Evolutionary conservation across 2,329 filamentous ascomycete genomes (phyloP).

Genomic region (Capronia americana): DNA sequence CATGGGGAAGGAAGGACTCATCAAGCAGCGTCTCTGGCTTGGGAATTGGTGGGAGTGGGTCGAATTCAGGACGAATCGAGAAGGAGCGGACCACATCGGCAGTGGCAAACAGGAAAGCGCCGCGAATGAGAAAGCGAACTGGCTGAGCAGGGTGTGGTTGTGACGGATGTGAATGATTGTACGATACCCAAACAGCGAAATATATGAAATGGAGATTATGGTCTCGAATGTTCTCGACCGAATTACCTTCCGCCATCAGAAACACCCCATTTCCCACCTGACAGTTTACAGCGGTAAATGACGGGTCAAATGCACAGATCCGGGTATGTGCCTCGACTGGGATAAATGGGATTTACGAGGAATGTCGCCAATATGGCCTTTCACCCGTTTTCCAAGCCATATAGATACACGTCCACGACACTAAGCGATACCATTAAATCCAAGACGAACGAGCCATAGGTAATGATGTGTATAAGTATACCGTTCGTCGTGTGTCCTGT

Average conservation of each 20-base stretch:
- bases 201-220: neutral
- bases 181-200: slow-evolving; percentile 8
- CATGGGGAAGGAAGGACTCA: slow-evolving; percentile 30
- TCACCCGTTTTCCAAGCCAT: too few species aligned
- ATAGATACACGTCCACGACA: too few species aligned
- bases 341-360: too few species aligned
- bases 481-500: too few species aligned
- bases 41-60: neutral
- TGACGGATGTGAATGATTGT: slow-evolving; percentile 4
- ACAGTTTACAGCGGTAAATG: too few species aligned
- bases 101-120: slow-evolving; percentile 29
- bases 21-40: slow-evolving; percentile 24
- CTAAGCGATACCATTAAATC: too few species aligned
- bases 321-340: too few species aligned
- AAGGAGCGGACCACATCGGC: slow-evolving; percentile 31
- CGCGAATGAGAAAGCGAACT: slow-evolving; percentile 37
- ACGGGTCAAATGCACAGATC: too few species aligned
- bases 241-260: neutral
- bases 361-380: too few species aligned
- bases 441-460: too few species aligned
- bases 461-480: too few species aligned
- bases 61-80: slow-evolving; percentile 32
- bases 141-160: slow-evolving; percentile 10
- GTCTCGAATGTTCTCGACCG: neutral
- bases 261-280: neutral